A percentile compares a stretch with the other conserved stretches of the same genome.
Evolutionary conservation across 2,329 filamentous ascomycete genomes (phyloP).

Genomic region (Aureobasidium namibiae): DNA sequence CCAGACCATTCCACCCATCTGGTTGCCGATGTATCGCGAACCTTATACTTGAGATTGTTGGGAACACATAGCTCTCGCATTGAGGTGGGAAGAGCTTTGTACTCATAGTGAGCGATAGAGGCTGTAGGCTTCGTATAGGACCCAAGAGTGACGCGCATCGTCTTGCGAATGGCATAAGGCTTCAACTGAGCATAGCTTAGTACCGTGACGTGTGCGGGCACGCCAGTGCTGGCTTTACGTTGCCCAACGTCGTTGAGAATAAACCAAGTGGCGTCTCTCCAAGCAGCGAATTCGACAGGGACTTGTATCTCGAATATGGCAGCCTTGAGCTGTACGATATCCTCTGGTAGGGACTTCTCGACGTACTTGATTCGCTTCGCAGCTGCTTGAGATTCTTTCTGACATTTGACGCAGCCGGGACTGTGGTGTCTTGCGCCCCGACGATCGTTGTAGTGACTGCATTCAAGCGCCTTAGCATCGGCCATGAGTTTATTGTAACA

Average conservation of each 20-base stretch:
- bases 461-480: background rate
- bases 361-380: constrained; percentile 38
- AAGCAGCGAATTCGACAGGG: constrained; percentile 39
- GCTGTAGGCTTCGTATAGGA: background rate
- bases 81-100: background rate
- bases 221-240: background rate
- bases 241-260: constrained; percentile 33
- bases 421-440: background rate
- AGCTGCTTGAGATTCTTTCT: constrained; percentile 27
- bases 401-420: constrained; percentile 38
- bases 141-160: background rate
- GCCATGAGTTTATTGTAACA: background rate
- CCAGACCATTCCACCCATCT: background rate
- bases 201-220: background rate
- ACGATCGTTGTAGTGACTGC: background rate
- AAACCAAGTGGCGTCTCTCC: constrained; percentile 46
- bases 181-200: background rate
- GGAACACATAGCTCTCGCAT: background rate
- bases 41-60: background rate
- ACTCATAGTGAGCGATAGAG: background rate
- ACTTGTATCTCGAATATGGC: constrained; percentile 46
- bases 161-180: background rate
- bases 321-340: constrained; percentile 29
- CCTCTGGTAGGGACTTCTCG: constrained; percentile 43
- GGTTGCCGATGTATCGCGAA: background rate